Base-by-base conservation (phyloP, 108 stramenopile species). In the Conticribra weissflogii region DNA sequence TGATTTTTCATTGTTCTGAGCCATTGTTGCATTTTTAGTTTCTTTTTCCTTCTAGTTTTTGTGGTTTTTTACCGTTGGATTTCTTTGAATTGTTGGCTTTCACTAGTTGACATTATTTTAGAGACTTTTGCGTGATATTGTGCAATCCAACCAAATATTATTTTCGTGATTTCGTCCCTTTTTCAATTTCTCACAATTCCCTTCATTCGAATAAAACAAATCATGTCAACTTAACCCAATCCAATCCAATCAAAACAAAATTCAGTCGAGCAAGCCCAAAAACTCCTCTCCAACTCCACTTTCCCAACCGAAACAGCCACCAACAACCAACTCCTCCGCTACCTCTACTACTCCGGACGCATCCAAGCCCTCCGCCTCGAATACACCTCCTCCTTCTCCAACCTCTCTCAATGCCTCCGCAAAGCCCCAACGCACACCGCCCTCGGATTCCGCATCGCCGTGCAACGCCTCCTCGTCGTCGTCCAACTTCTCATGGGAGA, bases 401-500 rank as follows among this genome's bases (percentile, higher is more conserved):
- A 89, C 63, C 83, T 99, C n/a, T 82, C 75, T 36, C 98, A 97
- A 82, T 95, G 90, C 58, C 79, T 94, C 7, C 93, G 99, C 54
- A 99, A 98, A 77, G 96, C 96, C 32, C 98, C 99, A 15, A 82
- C 91, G 59, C 92, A 90, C 68, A 94, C 96, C 8, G 98, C 90
- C 3, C 63, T 92, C 17, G 98, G 96, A 32, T 98, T 98, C 71
- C 85, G 90, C 27, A 84, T 94, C 46, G 78, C 92, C 53, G 90
- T 85, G 14, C 95, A 97, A 50, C 83, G 95, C 25, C 87, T 96
- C 18, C 72, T 89, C 47, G 75, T 96, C 25, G 83, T 97, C 0
- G 97, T 96, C 3, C 96, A 98, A 78, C 86, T 98, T 25, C 92
- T 99, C 63, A 96, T 97, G 90, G 99, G 99, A 24, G 97, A 98